Evolutionary conservation across 495 filamentous ascomycete species (phyloP).

Genomic region (Physcia stellaris): DNA sequence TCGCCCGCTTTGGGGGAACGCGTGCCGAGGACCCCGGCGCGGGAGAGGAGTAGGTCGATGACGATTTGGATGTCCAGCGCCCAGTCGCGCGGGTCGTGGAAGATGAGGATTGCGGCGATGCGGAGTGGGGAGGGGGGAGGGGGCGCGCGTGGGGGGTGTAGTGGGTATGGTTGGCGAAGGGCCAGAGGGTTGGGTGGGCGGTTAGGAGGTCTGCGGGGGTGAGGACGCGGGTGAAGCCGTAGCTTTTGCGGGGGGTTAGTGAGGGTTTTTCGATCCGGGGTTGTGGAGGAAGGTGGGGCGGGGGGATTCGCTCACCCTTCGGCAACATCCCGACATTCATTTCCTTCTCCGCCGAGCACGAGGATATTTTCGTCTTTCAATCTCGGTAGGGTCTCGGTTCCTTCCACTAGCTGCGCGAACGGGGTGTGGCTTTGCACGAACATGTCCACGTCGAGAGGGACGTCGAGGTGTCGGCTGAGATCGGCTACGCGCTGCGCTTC

Average conservation of each 20-base stretch:
- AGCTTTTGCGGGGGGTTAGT: slow-evolving; percentile 26
- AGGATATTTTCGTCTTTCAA: slow-evolving; percentile 61
- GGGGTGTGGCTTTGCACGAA: slow-evolving; percentile 82
- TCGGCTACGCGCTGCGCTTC: slow-evolving; percentile 59
- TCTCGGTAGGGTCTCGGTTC: slow-evolving; percentile 12
- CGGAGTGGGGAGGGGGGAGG: slow-evolving; percentile 41
- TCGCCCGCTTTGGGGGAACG: slow-evolving; percentile 46
- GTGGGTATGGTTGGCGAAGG: slow-evolving; percentile 52
- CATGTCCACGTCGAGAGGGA: slow-evolving; percentile 46
- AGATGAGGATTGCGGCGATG: slow-evolving; percentile 77
- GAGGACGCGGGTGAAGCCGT: slow-evolving; percentile 76
- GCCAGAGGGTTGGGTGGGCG: slow-evolving; percentile 63
- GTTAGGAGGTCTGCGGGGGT: slow-evolving; percentile 73
- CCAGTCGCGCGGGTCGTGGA: slow-evolving; percentile 90
- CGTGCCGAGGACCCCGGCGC: slow-evolving; percentile 62
- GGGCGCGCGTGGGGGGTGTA: slow-evolving; percentile 51
- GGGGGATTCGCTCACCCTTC: slow-evolving; percentile 35
- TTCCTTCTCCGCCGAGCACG: slow-evolving; percentile 68
- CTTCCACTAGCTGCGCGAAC: slow-evolving; percentile 43
- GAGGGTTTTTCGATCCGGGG: neutral
- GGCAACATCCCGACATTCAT: slow-evolving; percentile 63
- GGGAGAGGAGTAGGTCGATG: slow-evolving; percentile 65
- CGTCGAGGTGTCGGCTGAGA: slow-evolving; percentile 46
- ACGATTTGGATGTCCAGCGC: slow-evolving; percentile 75
- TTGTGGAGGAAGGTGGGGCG: no score